Evolutionary conservation across 2,329 filamentous ascomycete genomes (phyloP), one percentile per base, ranked within the genome.

Genomic region (Penicillium sp.): DNA sequence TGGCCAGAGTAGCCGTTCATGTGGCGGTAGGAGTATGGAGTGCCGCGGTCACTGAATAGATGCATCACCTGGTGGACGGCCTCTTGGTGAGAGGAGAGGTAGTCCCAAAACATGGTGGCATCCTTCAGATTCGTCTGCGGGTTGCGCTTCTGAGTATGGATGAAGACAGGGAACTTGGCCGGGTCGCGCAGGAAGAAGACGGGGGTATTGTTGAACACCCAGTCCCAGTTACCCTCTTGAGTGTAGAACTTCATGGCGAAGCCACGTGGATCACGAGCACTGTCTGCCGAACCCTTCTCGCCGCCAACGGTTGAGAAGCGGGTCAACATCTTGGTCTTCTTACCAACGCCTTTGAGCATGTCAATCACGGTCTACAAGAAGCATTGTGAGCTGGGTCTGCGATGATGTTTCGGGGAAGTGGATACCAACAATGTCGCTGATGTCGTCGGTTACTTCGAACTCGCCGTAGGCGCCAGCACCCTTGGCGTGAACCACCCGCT

Each of bases 221-320:
- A 81, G 69, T 90, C 88, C 83, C 85, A 89, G 67, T 90, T 90
- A n/a, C 88, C 88, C 67, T 91, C 86, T 17, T 88, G 85, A 0
- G 89, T 91, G 39, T 87, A 83, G 76, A 92, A 89, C 76, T 91
- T 92, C 63, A 90, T 81, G 1, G 88, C 83, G 68, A 92, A 91
- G 0, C 90, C 90, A 68, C 88, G 81, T 10, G 88, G 88, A 65
- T 92, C 89, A 60, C 90, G 85, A 35, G 88, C 88, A 64, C 85
- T 87, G 69, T 92, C 89, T 58, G 88, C 82, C 4, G 87, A 90
- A 6, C 89, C 89, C 59, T 85, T 86, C 74, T 91, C 88, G 60
- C 89, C 88, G 71, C 89, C 88, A 4, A 92, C 89, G 1, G 90
- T 92, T 0, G 88, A 91, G 76, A 92, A 91, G 4, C 90, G 86